Conservation (phyloP, 768 basidiomycete species). For the Serendipita sp. region DNA sequence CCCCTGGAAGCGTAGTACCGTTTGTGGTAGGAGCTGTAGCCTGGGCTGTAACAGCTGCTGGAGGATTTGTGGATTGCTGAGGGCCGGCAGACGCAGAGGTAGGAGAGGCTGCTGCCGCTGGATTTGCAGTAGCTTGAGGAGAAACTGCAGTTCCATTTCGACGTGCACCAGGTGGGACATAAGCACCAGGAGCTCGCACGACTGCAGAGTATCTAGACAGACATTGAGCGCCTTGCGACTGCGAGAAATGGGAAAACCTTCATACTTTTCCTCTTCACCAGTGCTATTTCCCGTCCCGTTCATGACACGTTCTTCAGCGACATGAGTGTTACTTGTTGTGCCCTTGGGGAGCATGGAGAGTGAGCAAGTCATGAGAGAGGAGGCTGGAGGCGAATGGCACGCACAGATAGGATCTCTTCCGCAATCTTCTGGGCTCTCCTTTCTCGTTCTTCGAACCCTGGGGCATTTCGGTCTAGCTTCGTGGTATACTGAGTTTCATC, state of each 20-base stretch:
- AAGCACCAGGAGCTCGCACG: conserved; percentile 71
- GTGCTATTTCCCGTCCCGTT: conserved; percentile 48
- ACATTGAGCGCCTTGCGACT: conserved; percentile 13
- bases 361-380: background rate
- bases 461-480: conserved; percentile 64
- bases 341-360: conserved; percentile 24
- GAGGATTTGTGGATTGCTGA: conserved; percentile 10
- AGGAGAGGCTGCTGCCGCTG: conserved; percentile 4
- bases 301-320: conserved; percentile 73
- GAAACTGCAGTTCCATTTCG: conserved; percentile 18
- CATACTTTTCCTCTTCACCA: conserved; percentile 95
- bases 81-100: conserved; percentile 19
- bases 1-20: conserved; percentile 57
- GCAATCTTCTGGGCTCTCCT: conserved; percentile 76
- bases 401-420: conserved; percentile 74
- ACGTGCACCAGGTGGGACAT: conserved; percentile 85
- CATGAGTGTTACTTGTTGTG: conserved; percentile 56
- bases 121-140: conserved; percentile 13
- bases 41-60: background rate
- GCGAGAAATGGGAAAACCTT: conserved; percentile 7
- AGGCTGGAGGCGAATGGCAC: conserved; percentile 16
- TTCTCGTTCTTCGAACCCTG: conserved; percentile 81
- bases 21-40: conserved; percentile 12
- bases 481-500: conserved; percentile 94
- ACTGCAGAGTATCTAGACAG: conserved; percentile 74